Base-by-base conservation (phyloP, 2,329 filamentous ascomycete genomes). In the Tolypocladium album region DNA sequence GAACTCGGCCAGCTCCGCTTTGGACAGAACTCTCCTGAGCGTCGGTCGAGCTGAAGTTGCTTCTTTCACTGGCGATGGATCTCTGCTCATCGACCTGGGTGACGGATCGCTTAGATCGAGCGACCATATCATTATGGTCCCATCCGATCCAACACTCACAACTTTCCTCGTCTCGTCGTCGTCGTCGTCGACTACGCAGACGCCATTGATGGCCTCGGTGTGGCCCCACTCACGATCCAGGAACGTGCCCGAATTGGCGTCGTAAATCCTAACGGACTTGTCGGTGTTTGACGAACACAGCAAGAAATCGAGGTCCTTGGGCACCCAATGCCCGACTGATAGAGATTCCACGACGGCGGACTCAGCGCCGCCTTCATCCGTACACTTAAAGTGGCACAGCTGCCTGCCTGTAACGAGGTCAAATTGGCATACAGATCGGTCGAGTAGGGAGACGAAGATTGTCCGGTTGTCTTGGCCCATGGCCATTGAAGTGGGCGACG, bases 191-290 rank as follows among this genome's bases (percentile, higher is more conserved):
- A 93, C 72, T 22, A 97, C 75, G 4, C 88, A 83, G 22, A 95
- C 85, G 62, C 92, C 92, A 58, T 90, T 96, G 64, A 99, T 91
- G 11, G 92, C 89, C 70, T 97, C 92, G 0, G 92, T 96, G 67
- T 99, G 94, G 1, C 94, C 94, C 84, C 92, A 97, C 74, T 97
- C 94, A 47, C 91, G 86, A 57, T 92, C 89, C 36, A 97, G 76
- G 60, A 99, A 87, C 1, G 78, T 76, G 11, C 93, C 92, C 50
- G 84, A 86, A 62, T 88, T 86, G 38, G 85, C 79, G 65, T 96
- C 90, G 68, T 99, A 99, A 20, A 99, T 78, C 42, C 94, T 82
- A 60, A 99, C 88, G 0, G 94, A 97, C 71, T 97, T 99, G 73
- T 99, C 94, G 0, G 90, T 96, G 66, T 92, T 92, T 11, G 93